Evolutionary conservation across 2,329 filamentous ascomycete genomes (phyloP).

Genomic region (Decorospora gaudefroyi): DNA sequence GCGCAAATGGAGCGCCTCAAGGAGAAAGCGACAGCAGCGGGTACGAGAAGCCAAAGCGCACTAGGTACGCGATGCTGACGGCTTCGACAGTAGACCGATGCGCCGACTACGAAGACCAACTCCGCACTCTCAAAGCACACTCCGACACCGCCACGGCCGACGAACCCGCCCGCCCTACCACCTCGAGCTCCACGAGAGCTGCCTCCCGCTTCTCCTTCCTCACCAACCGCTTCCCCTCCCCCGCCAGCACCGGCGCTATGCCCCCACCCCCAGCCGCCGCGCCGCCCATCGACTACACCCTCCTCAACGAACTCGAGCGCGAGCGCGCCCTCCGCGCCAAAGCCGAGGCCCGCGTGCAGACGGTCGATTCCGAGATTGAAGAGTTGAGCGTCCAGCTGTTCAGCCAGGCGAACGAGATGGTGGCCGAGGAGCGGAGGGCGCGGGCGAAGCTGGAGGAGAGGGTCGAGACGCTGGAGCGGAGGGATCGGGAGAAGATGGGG

Average conservation of each 20-base stretch:
- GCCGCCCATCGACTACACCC: conserved; percentile 48
- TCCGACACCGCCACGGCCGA: conserved; percentile 26
- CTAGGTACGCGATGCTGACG: conserved; percentile 8
- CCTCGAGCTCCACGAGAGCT: conserved; percentile 35
- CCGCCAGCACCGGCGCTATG: conserved; percentile 32
- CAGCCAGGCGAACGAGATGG: conserved; percentile 86
- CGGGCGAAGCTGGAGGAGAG: conserved; percentile 72
- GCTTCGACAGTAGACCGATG: conserved; percentile 57
- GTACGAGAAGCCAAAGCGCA: conserved; percentile 45
- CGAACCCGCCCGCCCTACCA: conserved; percentile 37
- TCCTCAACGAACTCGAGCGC: conserved; percentile 66
- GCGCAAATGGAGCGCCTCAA: conserved; percentile 71
- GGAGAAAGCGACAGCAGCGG: conserved; percentile 68
- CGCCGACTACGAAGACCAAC: conserved; percentile 80
- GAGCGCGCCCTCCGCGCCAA: conserved; percentile 69
- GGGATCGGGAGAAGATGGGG: conserved; percentile 70
- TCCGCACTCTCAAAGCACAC: conserved; percentile 57
- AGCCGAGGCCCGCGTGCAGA: conserved; percentile 69
- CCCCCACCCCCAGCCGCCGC: conserved; percentile 31
- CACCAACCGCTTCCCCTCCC: conserved; percentile 47
- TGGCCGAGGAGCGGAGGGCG: conserved; percentile 73
- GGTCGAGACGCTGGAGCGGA: conserved; percentile 68
- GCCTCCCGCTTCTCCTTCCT: conserved; percentile 53
- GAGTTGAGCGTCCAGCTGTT: conserved; percentile 77
- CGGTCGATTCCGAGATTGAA: conserved; percentile 74